phyloP scores from a whole-genome alignment of 202 grass and related monocot genomes.

The Hordeum pubiflorum region DNA sequence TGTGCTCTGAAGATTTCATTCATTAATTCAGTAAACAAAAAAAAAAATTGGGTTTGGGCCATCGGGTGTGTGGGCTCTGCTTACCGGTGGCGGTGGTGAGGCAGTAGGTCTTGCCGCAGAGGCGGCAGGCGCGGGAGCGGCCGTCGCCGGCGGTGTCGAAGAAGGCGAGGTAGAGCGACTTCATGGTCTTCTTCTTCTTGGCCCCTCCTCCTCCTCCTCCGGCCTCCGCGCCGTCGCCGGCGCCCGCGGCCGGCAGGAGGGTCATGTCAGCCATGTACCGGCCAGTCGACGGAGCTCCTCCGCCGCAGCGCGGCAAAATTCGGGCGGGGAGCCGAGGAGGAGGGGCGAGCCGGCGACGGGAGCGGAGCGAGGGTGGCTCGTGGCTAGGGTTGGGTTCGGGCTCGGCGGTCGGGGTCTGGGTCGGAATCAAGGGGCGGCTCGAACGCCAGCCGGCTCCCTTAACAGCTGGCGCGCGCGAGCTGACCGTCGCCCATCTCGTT shows the following conservation, averaged over 20 bases:
- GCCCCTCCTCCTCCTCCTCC: conserved; percentile 37
- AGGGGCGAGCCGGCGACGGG: background rate
- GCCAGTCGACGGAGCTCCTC: background rate
- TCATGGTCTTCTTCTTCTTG: conserved; percentile 94
- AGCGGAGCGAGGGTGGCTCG: background rate
- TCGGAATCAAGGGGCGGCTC: background rate
- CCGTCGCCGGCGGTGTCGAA: conserved; percentile 76
- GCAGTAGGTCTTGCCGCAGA: conserved; percentile 91
- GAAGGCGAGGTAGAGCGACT: conserved; percentile 76
- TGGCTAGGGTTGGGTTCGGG: conserved; percentile 21
- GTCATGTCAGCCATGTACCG: conserved; percentile 55
- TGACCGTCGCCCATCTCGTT: background rate
- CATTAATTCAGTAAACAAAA: too few relatives aligned
- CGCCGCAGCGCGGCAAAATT: background rate
- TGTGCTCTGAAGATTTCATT: background rate
- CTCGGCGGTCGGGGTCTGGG: background rate
- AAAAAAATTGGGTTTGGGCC: background rate
- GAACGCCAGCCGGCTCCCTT: background rate
- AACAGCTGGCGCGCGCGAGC: background rate
- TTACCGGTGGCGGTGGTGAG: conserved; percentile 88
- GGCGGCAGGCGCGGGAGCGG: conserved; percentile 65
- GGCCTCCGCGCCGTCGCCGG: background rate
- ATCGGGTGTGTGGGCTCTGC: background rate
- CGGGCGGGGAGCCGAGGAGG: background rate
- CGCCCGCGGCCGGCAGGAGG: conserved; percentile 33